Conservation (phyloP, 179 eudicot species). For the Amaranthus tricolor region DNA sequence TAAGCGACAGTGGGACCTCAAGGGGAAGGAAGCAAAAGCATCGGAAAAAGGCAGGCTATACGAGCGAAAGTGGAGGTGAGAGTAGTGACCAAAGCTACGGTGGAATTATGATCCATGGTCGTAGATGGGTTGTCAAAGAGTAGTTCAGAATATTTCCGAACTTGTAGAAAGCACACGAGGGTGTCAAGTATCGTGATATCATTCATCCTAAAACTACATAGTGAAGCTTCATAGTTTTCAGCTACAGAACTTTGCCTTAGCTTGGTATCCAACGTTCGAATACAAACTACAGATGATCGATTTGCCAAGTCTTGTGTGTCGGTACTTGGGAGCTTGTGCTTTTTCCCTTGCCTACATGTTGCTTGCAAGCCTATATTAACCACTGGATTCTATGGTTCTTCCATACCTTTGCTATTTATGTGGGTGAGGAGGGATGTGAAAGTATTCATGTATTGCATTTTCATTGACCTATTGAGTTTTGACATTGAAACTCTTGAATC, state of each 20-base stretch:
- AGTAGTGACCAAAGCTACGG: constrained; percentile 74
- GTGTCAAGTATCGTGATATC: not conserved
- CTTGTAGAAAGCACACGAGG: not conserved
- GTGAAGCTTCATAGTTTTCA: not conserved
- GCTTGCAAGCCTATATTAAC: not conserved
- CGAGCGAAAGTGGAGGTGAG: constrained; percentile 96
- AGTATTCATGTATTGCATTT: constrained; percentile 24
- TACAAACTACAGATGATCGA: not conserved
- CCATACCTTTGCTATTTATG: constrained; percentile 8
- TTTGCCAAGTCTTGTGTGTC: not conserved
- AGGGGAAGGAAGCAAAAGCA: constrained; percentile 62
- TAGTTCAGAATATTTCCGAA: constrained; percentile 20
- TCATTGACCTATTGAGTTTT: not conserved
- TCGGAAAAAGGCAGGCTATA: constrained; percentile 66
- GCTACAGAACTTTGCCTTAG: not conserved
- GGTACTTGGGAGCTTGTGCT: not conserved
- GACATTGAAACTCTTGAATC: constrained; percentile 11
- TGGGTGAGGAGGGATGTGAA: constrained; percentile 16
- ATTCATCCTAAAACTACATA: not conserved
- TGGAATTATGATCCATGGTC: constrained; percentile 70
- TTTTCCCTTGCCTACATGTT: not conserved
- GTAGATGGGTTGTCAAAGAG: constrained; percentile 86
- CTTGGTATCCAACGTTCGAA: not conserved
- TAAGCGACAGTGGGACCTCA: constrained; percentile 66
- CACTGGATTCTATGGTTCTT: not conserved